Evolutionary conservation across 1,139 yeast species (phyloP).

Genomic region (Candida pseudoviswanathii): DNA sequence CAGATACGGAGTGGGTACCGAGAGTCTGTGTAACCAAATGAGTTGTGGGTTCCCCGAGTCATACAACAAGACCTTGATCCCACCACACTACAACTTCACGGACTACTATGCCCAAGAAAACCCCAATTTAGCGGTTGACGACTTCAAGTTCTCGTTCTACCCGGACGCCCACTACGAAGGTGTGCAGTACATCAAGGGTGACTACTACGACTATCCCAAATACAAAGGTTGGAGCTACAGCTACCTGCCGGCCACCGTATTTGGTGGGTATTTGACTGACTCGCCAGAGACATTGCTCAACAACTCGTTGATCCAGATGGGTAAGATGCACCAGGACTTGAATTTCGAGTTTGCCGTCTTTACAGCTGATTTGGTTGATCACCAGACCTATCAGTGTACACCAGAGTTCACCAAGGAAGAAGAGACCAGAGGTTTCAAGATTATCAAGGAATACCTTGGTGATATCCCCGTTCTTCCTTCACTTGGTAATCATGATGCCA

Average conservation of each 20-base stretch:
- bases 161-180: conserved; percentile 32
- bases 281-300: conserved; percentile 62
- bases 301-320: conserved; percentile 52
- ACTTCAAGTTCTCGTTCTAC: conserved; percentile 24
- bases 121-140: no score
- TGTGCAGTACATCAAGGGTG: conserved; percentile 40
- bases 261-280: conserved; percentile 66
- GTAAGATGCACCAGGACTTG: conserved; percentile 31
- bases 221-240: conserved; percentile 43
- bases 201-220: conserved; percentile 38
- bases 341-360: conserved; percentile 62
- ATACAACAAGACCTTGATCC: conserved; percentile 31
- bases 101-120: conserved; percentile 24
- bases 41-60: conserved; percentile 52
- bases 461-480: conserved; percentile 1
- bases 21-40: conserved; percentile 55
- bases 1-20: conserved; percentile 58
- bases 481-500: conserved; percentile 1
- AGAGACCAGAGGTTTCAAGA: neutral
- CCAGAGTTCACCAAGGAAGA: conserved; percentile 1
- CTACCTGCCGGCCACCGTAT: conserved; percentile 56
- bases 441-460: conserved; percentile 2
- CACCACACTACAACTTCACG: conserved; percentile 36
- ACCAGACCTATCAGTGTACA: conserved; percentile 18
- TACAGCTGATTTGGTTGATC: conserved; percentile 74